Evolutionary conservation across 805 yeast genomes (phyloP).

Genomic region (Candida jianshihensis): DNA sequence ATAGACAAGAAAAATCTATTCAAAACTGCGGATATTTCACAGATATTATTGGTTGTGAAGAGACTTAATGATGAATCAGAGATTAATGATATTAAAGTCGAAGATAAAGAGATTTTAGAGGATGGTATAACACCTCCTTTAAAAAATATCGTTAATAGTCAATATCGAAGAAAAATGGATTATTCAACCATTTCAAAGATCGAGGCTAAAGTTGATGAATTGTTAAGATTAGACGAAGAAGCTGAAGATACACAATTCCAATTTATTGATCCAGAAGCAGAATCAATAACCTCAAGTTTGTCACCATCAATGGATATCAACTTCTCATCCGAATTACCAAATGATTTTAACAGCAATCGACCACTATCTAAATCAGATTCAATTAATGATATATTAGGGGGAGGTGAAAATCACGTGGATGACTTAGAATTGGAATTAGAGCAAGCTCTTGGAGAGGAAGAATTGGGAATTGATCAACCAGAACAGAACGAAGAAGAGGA

Average conservation of each 20-base stretch:
- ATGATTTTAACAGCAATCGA: neutral
- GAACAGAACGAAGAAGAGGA: neutral
- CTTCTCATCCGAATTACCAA: neutral
- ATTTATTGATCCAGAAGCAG: slow-evolving; percentile 49
- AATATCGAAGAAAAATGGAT: slow-evolving; percentile 66
- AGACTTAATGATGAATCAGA: slow-evolving; percentile 42
- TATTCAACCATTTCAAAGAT: slow-evolving; percentile 68
- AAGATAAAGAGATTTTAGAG: slow-evolving; percentile 38
- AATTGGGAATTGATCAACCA: slow-evolving; percentile 12
- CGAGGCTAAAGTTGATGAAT: slow-evolving; percentile 71
- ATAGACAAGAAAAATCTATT: slow-evolving; percentile 83
- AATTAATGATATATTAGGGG: slow-evolving; percentile 5
- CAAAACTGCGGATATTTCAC: slow-evolving; percentile 81
- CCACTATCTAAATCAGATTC: neutral
- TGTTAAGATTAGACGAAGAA: slow-evolving; percentile 68
- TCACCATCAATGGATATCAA: neutral
- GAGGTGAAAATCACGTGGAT: slow-evolving; percentile 24
- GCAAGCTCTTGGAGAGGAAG: slow-evolving; percentile 38
- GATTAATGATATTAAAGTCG: slow-evolving; percentile 28
- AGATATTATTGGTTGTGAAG: slow-evolving; percentile 72
- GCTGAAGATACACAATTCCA: slow-evolving; percentile 80
- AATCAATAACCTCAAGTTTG: slow-evolving; percentile 10
- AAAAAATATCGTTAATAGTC: slow-evolving; percentile 57
- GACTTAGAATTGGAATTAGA: slow-evolving; percentile 52
- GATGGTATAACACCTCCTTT: slow-evolving; percentile 80